Evolutionary conservation across 2,329 filamentous ascomycete species (phyloP), one percentile per base, ranked within the genome.

Genomic region (Stachybotrys chartarum): DNA sequence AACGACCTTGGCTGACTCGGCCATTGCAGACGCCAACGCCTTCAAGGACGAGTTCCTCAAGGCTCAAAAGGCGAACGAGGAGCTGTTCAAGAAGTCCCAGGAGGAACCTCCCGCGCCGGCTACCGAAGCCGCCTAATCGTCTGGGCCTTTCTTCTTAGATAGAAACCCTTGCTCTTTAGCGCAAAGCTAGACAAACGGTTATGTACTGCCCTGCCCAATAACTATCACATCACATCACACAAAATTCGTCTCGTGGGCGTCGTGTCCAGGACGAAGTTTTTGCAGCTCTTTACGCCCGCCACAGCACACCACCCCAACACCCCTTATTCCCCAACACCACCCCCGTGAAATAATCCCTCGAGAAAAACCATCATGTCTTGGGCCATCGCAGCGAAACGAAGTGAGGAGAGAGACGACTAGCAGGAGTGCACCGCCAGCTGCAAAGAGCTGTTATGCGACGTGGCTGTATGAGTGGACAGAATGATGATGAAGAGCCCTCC

Each of bases 1-100:
- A 35, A 24, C 24, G 24, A 24, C 2, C 24, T 24, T 30, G 35
- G 30, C 52, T 64, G 30, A 61, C 57, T 70, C 63, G 73, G 64
- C 14, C 16, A n/a, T 51, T 51, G 18, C 61, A 96, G 91, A 97
- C 70, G 94, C 94, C 80, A 96, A 97, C 75, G 79, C 85, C 58
- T 97, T 99, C 85, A 97, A 97, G 83, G 93, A 97, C 63, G 87
- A 91, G 56, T 97, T 97, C 79, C 85, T 96, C 78, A 91, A 95
- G 81, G 93, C 94, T 54, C 92, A 97, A 80, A 86, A 93, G 78
- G 91, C 96, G 72, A 99, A 97, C 76, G 91, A 94, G 81, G 84
- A 83, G 62, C 80, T 96, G 56, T 95, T 97, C 78, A 78, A 76
- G 62, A 78, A 81, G 72, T 66, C 61, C 16, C 58, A 60, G 30